These are phyloP conservation scores for Oryza punctata DNA, from an alignment of 176 grass and related monocot species.

Conservation along the genomic window DNA sequence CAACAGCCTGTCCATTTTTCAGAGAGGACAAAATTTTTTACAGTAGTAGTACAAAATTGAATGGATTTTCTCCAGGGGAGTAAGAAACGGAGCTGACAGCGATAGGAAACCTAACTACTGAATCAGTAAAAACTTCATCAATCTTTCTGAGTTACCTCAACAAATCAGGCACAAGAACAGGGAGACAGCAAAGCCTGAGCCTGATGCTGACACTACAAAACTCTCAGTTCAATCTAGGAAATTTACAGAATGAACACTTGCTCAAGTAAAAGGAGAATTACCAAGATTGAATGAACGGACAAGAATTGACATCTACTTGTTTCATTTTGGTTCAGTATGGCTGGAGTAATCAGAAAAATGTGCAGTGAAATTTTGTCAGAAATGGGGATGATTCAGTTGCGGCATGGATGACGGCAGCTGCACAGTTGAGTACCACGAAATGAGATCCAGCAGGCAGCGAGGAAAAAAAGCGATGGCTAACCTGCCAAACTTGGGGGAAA, in stretches of 20 bases:
- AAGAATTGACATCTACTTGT: not conserved
- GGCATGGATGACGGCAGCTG: constrained; percentile 22
- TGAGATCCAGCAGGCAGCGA: constrained; percentile 48
- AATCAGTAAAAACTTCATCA: not conserved
- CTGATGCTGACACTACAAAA: constrained; percentile 26
- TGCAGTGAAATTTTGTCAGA: not conserved
- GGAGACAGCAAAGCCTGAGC: constrained; percentile 8
- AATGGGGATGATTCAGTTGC: constrained; percentile 32
- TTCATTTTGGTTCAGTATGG: not conserved
- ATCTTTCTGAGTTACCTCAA: not conserved
- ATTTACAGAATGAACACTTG: not conserved
- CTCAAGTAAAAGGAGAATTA: not conserved
- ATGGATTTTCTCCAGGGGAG: not conserved
- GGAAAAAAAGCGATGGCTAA: constrained; percentile 41
- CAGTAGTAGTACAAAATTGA: not conserved
- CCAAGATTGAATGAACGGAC: not conserved
- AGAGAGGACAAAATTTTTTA: constrained; percentile 20
- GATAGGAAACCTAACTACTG: constrained; percentile 39
- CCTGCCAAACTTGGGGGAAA: constrained; percentile 45
- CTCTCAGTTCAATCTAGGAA: not conserved
- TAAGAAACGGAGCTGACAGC: constrained; percentile 1
- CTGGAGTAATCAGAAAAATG: not conserved
- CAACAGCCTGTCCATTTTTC: constrained; percentile 20
- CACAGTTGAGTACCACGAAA: constrained; percentile 8
- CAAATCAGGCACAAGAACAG: constrained; percentile 23